Conservation (phyloP, 169 alveolate genomes). For the Plasmodium berghei region DNA sequence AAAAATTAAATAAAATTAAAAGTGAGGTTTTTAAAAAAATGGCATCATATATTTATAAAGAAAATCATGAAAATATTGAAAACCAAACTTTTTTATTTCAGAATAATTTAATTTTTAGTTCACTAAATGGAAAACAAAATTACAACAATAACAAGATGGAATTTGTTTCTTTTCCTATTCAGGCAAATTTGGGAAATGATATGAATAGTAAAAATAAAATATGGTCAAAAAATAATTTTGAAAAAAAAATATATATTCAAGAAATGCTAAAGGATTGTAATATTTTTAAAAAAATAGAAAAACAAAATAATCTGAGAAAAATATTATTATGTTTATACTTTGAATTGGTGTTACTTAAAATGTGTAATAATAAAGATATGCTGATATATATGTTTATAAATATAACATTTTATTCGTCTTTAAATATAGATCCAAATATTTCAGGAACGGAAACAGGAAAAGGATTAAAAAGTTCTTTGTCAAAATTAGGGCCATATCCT, state of each 20-base stretch:
- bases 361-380: slow-evolving; percentile 44
- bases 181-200: no score
- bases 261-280: slow-evolving; percentile 31
- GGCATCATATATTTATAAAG: not conserved
- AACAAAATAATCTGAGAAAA: slow-evolving; percentile 58
- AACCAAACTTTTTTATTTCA: slow-evolving; percentile 14
- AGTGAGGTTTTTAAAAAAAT: not conserved
- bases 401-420: slow-evolving; percentile 36
- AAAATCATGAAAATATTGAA: slow-evolving; percentile 4
- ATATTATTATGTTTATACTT: slow-evolving; percentile 49
- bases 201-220: slow-evolving; percentile 7
- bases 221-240: slow-evolving; percentile 15
- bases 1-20: not conserved
- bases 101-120: not conserved
- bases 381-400: slow-evolving; percentile 58
- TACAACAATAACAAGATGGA: no score
- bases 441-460: not conserved
- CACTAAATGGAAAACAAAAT: no score
- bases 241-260: slow-evolving; percentile 33
- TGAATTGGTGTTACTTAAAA: slow-evolving; percentile 34
- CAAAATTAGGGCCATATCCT: not conserved
- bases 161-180: not conserved
- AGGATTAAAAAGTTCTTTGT: not conserved
- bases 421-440: slow-evolving; percentile 10
- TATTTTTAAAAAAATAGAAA: slow-evolving; percentile 44